Evolutionary conservation across 768 basidiomycete genomes (phyloP).

Genomic region (Amanita inopinata): DNA sequence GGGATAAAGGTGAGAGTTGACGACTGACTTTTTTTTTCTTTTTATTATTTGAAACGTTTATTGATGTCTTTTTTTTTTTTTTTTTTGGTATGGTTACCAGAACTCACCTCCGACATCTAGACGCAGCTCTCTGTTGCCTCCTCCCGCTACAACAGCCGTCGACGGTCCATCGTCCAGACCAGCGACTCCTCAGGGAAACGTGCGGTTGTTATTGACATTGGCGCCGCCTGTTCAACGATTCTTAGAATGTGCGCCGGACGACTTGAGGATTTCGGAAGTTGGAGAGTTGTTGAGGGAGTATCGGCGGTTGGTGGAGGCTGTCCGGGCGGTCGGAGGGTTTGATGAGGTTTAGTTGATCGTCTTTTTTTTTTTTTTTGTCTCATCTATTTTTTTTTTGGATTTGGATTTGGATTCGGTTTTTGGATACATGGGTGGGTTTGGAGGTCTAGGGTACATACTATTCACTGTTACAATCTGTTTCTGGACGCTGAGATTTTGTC

Average conservation of each 20-base stretch:
- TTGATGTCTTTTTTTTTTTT: too few relatives aligned
- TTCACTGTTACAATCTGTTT: too few relatives aligned
- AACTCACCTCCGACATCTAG: conserved; percentile 19
- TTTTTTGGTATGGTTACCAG: conserved; percentile 8
- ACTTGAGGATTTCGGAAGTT: conserved; percentile 75
- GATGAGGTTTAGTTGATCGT: too few relatives aligned
- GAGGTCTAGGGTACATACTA: too few relatives aligned
- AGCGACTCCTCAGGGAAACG: conserved; percentile 19
- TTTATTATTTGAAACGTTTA: too few relatives aligned
- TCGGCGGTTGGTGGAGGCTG: conserved; percentile 60
- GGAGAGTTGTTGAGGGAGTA: conserved; percentile 76
- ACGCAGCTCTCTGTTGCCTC: conserved; percentile 14
- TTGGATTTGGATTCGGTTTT: too few relatives aligned
- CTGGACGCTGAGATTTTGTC: too few relatives aligned
- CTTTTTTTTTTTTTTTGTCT: background rate
- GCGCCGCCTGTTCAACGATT: conserved; percentile 63
- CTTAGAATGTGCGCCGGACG: conserved; percentile 61
- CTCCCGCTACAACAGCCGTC: conserved; percentile 18
- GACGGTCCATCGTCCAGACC: conserved; percentile 28
- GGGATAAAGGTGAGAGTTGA: conserved; percentile 28
- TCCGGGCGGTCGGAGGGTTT: conserved; percentile 54
- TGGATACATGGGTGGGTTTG: too few relatives aligned
- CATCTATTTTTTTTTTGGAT: too few relatives aligned
- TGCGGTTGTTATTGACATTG: conserved; percentile 29
- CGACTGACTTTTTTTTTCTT: background rate